A percentile compares a stretch with the other conserved stretches of the same genome.
These are phyloP conservation scores for Cyphellophora attinorum DNA, from an alignment of 2,329 filamentous ascomycete genomes.

Conservation along the genomic window DNA sequence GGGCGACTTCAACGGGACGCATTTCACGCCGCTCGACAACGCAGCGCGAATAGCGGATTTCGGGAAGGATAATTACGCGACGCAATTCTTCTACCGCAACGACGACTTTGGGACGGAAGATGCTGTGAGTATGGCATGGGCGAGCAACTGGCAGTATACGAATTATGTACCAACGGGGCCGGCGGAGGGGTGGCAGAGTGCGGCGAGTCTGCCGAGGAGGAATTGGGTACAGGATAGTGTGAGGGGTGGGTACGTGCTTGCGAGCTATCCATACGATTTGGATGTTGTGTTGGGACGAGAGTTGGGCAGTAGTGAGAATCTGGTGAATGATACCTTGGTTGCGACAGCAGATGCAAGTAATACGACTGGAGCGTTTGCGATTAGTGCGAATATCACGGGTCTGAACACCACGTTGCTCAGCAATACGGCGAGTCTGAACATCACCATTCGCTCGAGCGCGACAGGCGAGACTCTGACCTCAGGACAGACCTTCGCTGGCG, in stretches of 20 bases:
- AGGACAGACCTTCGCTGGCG: slow-evolving; percentile 41
- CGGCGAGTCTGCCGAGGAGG: slow-evolving; percentile 43
- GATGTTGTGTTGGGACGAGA: slow-evolving; percentile 33
- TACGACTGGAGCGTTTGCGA: slow-evolving; percentile 5
- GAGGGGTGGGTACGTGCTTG: slow-evolving; percentile 42
- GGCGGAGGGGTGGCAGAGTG: slow-evolving; percentile 42
- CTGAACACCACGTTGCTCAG: slow-evolving; percentile 40
- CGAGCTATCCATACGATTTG: slow-evolving; percentile 40
- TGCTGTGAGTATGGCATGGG: slow-evolving; percentile 46
- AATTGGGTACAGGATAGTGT: slow-evolving; percentile 44
- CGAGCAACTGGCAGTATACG: slow-evolving; percentile 52
- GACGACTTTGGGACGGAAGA: slow-evolving; percentile 29
- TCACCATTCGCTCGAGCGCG: slow-evolving; percentile 42
- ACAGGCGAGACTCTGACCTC: slow-evolving; percentile 41
- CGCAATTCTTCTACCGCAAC: slow-evolving; percentile 43
- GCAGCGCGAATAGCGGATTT: slow-evolving; percentile 21
- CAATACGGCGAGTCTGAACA: slow-evolving; percentile 33
- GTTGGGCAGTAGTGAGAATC: slow-evolving; percentile 26
- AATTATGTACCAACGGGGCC: slow-evolving; percentile 44
- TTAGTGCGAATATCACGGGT: slow-evolving; percentile 41
- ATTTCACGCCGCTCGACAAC: slow-evolving; percentile 29
- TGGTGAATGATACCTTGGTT: slow-evolving; percentile 37
- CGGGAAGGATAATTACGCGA: slow-evolving; percentile 32
- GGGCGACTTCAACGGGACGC: slow-evolving; percentile 55
- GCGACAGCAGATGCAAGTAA: slow-evolving; percentile 36